Conservation (phyloP, 164 flowering plant species). For the Nymphaea colorata region DNA sequence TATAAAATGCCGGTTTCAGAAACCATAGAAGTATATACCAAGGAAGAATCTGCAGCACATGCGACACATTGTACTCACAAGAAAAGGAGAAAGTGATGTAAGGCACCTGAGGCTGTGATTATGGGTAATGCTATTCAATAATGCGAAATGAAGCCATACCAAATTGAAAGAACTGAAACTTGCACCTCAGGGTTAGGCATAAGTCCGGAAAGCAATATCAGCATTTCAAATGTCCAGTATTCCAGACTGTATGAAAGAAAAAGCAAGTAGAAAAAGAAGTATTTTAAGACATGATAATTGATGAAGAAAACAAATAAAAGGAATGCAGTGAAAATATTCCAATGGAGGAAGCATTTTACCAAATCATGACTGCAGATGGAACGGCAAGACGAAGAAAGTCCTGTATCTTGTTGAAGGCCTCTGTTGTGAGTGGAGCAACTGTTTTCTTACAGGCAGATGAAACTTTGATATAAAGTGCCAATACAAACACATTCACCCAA, state of each 20-base stretch:
- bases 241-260: constrained; percentile 32
- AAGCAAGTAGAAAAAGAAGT: not conserved
- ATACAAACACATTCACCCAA: constrained; percentile 37
- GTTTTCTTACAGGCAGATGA: constrained; percentile 48
- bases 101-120: too few relatives aligned
- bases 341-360: constrained; percentile 20
- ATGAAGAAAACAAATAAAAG: not conserved
- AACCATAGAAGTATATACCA: too few relatives aligned
- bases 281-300: not conserved
- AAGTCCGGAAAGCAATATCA: constrained; percentile 58
- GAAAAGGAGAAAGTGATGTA: too few relatives aligned
- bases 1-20: too few relatives aligned
- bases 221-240: constrained; percentile 78
- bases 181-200: constrained; percentile 63
- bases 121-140: too few relatives aligned
- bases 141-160: constrained; percentile 24
- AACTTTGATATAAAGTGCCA: constrained; percentile 22
- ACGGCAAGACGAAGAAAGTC: constrained; percentile 59
- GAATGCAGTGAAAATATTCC: not conserved
- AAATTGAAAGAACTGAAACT: constrained; percentile 62
- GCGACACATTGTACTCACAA: too few relatives aligned
- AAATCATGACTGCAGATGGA: constrained; percentile 79
- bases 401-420: constrained; percentile 38
- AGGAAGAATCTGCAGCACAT: too few relatives aligned
- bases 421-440: constrained; percentile 46